phyloP scores from a whole-genome alignment of 2,329 filamentous ascomycete species.

The Parascedosporium putredinis region DNA sequence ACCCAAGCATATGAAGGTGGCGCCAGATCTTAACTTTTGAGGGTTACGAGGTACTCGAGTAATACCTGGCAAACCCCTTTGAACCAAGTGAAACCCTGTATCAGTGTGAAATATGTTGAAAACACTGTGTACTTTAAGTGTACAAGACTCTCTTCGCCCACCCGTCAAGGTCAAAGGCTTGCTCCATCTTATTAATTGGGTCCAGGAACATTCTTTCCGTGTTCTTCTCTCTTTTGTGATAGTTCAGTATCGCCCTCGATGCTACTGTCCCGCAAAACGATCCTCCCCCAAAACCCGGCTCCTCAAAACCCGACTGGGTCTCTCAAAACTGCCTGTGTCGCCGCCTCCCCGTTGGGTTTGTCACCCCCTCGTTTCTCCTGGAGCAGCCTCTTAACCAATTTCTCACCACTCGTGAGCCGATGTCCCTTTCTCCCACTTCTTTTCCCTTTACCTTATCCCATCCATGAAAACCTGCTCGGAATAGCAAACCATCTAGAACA shows the following conservation, averaged over 20 bases:
- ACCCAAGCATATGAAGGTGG: too few species aligned
- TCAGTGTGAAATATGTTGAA: too few species aligned
- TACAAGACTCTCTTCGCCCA: background rate
- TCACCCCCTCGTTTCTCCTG: background rate
- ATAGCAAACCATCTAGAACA: too few species aligned
- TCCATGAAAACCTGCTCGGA: too few species aligned
- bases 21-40: too few species aligned
- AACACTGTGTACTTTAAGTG: background rate
- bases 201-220: slow-evolving; percentile 11
- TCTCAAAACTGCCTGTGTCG: slow-evolving; percentile 6
- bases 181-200: too few species aligned
- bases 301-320: background rate
- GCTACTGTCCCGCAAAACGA: background rate
- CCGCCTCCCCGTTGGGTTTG: background rate
- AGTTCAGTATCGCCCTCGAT: too few species aligned
- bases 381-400: background rate
- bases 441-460: too few species aligned
- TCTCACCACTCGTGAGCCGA: too few species aligned
- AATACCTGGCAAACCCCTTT: too few species aligned
- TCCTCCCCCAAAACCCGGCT: background rate
- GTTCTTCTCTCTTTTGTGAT: slow-evolving; percentile 9
- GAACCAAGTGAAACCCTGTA: too few species aligned
- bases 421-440: background rate
- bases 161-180: background rate
- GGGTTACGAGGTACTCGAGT: too few species aligned